phyloP scores from a whole-genome alignment of 257 asterid species.

The Craterostigma plantagineum region DNA sequence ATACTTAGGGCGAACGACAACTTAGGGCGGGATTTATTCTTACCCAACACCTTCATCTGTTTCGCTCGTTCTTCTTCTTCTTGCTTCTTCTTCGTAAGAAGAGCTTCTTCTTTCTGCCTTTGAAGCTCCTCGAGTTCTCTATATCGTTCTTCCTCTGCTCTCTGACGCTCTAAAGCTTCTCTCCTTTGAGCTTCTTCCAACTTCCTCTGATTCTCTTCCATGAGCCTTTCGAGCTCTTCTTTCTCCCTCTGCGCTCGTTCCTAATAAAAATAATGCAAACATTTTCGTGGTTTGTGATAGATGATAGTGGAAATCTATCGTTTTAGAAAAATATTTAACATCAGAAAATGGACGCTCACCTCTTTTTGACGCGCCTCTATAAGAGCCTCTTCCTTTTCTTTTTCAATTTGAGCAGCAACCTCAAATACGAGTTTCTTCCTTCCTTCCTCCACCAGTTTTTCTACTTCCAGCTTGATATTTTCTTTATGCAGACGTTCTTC shows the following conservation, averaged over 20 bases:
- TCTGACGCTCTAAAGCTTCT: constrained; percentile 71
- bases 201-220: constrained; percentile 65
- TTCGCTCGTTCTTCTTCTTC: constrained; percentile 94
- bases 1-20: constrained; percentile 63
- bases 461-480: constrained; percentile 47
- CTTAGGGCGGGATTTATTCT: constrained; percentile 92
- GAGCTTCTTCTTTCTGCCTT: constrained; percentile 76
- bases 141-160: constrained; percentile 65
- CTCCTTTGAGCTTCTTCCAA: constrained; percentile 76
- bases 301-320: background rate
- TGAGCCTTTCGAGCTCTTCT: constrained; percentile 64
- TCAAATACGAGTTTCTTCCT: constrained; percentile 56
- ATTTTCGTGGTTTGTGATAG: too few relatives aligned
- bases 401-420: constrained; percentile 75
- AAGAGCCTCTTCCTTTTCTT: constrained; percentile 60
- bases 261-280: constrained; percentile 21
- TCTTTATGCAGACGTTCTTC: constrained; percentile 56
- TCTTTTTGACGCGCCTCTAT: constrained; percentile 47
- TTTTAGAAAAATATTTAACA: background rate
- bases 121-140: constrained; percentile 83
- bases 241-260: constrained; percentile 58
- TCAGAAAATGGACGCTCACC: constrained; percentile 29
- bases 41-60: constrained; percentile 77
- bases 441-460: constrained; percentile 64
- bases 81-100: constrained; percentile 56